phyloP scores from a whole-genome alignment of 83 land plant species.

The Isoetes engelmannii region DNA sequence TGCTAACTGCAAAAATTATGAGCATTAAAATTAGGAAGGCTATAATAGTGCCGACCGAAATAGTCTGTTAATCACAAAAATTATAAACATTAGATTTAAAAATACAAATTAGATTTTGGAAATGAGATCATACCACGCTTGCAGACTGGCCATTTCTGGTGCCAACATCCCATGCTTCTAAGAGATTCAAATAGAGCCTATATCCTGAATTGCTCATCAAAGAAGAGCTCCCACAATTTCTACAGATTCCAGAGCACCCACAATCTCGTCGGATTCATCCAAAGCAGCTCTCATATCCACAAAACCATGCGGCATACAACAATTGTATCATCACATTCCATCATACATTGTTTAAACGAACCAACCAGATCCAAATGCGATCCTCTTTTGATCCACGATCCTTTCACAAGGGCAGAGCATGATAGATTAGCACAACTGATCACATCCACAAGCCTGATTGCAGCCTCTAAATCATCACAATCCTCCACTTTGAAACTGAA shows the following conservation, averaged over 20 bases:
- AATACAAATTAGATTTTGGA: neutral
- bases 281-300: constrained; percentile 59
- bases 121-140: neutral
- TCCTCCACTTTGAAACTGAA: neutral
- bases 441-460: constrained; percentile 45
- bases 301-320: constrained; percentile 48
- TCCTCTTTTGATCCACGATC: constrained; percentile 51
- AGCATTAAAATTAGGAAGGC: no score
- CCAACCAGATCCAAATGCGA: constrained; percentile 85
- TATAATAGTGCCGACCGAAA: no score
- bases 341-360: constrained; percentile 64
- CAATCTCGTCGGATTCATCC: constrained; percentile 70
- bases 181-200: no score
- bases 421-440: constrained; percentile 79
- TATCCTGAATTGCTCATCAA: no score
- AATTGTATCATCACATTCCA: constrained; percentile 83
- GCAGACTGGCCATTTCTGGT: constrained; percentile 36
- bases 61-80: no score
- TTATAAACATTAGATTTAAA: neutral
- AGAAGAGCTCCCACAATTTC: no score
- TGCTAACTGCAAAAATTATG: constrained; percentile 14
- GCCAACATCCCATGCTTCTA: constrained; percentile 27
- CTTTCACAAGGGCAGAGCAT: constrained; percentile 50
- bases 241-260: no score
- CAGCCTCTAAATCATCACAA: constrained; percentile 41